Percentiles rank a stretch among this genome's conserved stretches.
phyloP scores from a whole-genome alignment of 2,329 filamentous ascomycete genomes.

The Arthrobotrys iridis region DNA sequence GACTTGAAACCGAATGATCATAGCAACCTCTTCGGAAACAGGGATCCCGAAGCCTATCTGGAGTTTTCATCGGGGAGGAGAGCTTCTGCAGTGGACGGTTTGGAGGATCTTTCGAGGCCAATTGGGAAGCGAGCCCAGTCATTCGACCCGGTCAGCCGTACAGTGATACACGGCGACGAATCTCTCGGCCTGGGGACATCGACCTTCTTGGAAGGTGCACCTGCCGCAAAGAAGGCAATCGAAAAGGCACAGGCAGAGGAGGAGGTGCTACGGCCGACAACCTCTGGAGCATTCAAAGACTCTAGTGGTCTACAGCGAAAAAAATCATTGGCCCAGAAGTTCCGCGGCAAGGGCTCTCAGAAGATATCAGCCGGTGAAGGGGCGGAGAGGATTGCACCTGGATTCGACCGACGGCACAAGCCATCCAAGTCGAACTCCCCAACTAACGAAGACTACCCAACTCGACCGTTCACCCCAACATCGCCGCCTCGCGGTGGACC shows the following conservation, averaged over 20 bases:
- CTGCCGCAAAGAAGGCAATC: constrained; percentile 78
- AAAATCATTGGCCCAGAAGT: constrained; percentile 92
- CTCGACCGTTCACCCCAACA: constrained; percentile 56
- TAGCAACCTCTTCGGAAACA: constrained; percentile 81
- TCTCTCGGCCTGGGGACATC: constrained; percentile 87
- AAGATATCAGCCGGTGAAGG: constrained; percentile 21
- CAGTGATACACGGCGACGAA: constrained; percentile 81
- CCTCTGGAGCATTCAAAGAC: constrained; percentile 53
- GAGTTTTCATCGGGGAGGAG: constrained; percentile 73
- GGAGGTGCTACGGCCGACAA: constrained; percentile 59
- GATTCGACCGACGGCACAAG: constrained; percentile 54
- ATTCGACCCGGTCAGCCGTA: constrained; percentile 70
- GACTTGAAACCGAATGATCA: constrained; percentile 83
- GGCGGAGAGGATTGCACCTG: constrained; percentile 41
- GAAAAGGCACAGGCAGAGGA: constrained; percentile 66
- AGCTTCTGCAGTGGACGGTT: constrained; percentile 56
- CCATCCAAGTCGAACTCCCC: constrained; percentile 55
- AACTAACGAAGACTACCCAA: constrained; percentile 55
- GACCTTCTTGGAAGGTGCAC: constrained; percentile 93
- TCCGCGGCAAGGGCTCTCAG: constrained; percentile 69
- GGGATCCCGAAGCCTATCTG: constrained; percentile 82
- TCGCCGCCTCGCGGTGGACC: constrained; percentile 58
- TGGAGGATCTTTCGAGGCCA: constrained; percentile 51
- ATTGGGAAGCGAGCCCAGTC: constrained; percentile 59
- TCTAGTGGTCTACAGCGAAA: constrained; percentile 79